Evolutionary conservation across 75 land plant genomes (phyloP), one percentile per base, ranked within the genome.

Genomic region (Picea sitchensis): DNA sequence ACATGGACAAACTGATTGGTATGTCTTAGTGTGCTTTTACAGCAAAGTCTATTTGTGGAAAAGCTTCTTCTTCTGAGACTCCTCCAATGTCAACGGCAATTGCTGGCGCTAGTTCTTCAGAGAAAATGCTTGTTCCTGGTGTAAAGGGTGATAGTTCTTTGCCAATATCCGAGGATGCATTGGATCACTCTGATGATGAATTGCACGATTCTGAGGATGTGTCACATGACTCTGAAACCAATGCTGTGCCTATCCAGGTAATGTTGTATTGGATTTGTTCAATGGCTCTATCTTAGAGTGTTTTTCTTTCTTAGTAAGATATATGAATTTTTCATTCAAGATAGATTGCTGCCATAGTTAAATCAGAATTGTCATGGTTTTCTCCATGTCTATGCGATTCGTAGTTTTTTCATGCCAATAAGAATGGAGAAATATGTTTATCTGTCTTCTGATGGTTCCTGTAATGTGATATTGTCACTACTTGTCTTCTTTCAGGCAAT

Each of bases 41-140:
- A 75, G 76, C 58, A 17, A 75, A 51, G 59, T 21, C 20, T 15
- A 5, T 75, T 30, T 57, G 44, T 77, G 31, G 74, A 34, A 17
- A 63, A 61, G 21, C 79, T 79, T 73, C 86, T 31, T 80, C 88
- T 30, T 84, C 76, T 61, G 81, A 88, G 58, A 78, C 81, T 65
- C 87, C 83, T 73, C 73, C 86, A 32, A 76, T 76, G 26, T 84
- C 92, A 8, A 61, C 73, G 38, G 63, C 65, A 0, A 79, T 82
- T 77, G 38, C 44, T 58, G 59, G 17, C 6, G 3, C 15, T 58
- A 76, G 80, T 79, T 72, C 85, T 51, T 84, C 94, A 12, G 88
- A 81, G 32, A 88, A 90, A 69, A 82, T 85, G 21, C 87, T 90
- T 54, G 83, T 92, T 76, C 87, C 94, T 59, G 92, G 83, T 9